phyloP scores from a whole-genome alignment of 768 basidiomycete genomes.

The Ephemerocybe angulata region DNA sequence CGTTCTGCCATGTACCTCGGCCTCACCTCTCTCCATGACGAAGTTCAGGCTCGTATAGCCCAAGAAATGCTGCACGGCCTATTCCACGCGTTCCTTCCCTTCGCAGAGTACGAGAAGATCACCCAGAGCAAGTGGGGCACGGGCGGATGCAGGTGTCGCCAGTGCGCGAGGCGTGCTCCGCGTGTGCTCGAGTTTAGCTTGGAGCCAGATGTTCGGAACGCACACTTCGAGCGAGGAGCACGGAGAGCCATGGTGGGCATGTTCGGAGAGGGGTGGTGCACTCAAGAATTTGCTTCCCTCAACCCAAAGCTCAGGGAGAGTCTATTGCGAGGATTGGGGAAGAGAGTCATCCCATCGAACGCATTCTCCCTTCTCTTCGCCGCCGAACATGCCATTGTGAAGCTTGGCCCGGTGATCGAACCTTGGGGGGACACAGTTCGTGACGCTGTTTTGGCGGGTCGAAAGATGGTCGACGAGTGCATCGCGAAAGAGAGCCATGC shows the following conservation, averaged over 20 bases:
- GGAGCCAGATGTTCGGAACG: constrained; percentile 72
- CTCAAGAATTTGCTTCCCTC: constrained; percentile 71
- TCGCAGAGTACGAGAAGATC: constrained; percentile 72
- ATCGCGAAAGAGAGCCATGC: constrained; percentile 55
- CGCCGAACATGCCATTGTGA: constrained; percentile 55
- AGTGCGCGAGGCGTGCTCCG: constrained; percentile 77
- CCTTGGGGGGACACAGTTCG: constrained; percentile 66
- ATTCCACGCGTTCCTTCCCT: constrained; percentile 78
- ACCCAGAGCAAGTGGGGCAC: constrained; percentile 78
- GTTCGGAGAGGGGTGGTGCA: constrained; percentile 90
- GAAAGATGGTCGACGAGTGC: constrained; percentile 60
- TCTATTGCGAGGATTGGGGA: constrained; percentile 70
- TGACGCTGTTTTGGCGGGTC: constrained; percentile 63
- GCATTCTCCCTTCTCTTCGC: constrained; percentile 68
- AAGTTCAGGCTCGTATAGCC: constrained; percentile 78
- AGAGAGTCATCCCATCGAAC: constrained; percentile 63
- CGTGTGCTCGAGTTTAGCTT: constrained; percentile 81
- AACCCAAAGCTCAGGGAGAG: constrained; percentile 61
- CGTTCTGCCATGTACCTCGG: constrained; percentile 78
- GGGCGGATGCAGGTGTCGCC: constrained; percentile 79
- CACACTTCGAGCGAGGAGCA: constrained; percentile 64
- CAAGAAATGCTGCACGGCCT: constrained; percentile 90
- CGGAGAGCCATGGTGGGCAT: constrained; percentile 74
- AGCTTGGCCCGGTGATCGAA: constrained; percentile 55
- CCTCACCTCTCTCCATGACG: constrained; percentile 67